phyloP scores from a whole-genome alignment of 129 eudicot species.

The Gnaphalium uliginosum region DNA sequence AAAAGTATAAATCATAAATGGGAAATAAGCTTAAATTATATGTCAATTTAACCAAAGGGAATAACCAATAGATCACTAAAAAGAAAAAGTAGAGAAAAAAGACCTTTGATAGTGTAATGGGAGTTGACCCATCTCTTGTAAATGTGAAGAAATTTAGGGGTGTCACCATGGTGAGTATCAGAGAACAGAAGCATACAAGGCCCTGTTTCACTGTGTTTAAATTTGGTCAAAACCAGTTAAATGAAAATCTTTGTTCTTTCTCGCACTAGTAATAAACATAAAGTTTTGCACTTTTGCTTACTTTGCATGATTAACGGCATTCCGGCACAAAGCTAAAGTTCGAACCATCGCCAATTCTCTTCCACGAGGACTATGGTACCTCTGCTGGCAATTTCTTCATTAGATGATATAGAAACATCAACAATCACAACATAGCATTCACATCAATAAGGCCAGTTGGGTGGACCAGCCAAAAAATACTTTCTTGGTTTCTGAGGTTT shows the following conservation, averaged over 20 bases:
- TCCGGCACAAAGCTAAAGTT: constrained; percentile 66
- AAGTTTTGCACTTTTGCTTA: constrained; percentile 31
- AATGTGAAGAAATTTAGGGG: constrained; percentile 66
- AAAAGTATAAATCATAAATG: not conserved
- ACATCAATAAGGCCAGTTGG: not conserved
- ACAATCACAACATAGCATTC: not conserved
- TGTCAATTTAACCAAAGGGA: not conserved
- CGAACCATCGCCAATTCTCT: constrained; percentile 78
- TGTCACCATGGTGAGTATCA: constrained; percentile 84
- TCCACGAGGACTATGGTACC: constrained; percentile 65
- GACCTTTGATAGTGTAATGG: constrained; percentile 69
- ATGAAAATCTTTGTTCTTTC: constrained; percentile 1
- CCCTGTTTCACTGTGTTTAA: constrained; percentile 49
- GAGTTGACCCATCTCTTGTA: constrained; percentile 92
- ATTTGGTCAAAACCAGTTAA: constrained; percentile 17
- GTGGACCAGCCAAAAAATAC: not conserved
- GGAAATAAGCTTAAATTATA: not conserved
- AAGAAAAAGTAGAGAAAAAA: not conserved
- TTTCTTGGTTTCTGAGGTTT: not conserved
- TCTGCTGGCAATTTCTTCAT: constrained; percentile 66
- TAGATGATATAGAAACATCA: not conserved
- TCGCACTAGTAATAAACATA: not conserved
- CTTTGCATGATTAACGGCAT: constrained; percentile 83
- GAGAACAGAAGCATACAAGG: constrained; percentile 72
- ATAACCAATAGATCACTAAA: not conserved